Base-by-base conservation (phyloP, 129 eudicot genomes). In the Flaveria sonorensis region DNA sequence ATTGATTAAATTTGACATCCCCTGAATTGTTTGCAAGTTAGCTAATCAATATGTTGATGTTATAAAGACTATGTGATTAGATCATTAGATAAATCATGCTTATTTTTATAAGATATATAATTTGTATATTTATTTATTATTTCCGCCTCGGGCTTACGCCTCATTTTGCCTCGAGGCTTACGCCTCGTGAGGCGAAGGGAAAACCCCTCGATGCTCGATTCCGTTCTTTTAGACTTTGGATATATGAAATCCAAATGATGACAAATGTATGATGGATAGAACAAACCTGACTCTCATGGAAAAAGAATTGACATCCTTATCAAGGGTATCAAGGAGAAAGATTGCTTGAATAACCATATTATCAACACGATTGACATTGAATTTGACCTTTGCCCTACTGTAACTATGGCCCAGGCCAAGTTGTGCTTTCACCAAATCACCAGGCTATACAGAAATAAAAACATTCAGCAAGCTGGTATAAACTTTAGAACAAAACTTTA, bases 231-330 rank as follows among this genome's bases (percentile, higher is more conserved):
- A 30, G 0, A 30, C 36, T 30, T 4, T 30, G 2, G 64, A 57
- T 19, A n/a, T 57, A 30, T 14, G 42, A 6, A 39, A 26, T n/a
- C 42, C 36, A 57, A 18, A 39, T 43, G 4, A 55, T 30, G 40
- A 13, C 21, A 16, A 9, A 67, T 65, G 24, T 30, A 47, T 5
- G 18, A 19, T 6, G 55, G 57, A 59, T 43, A 36, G 63, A 42
- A 78, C 92, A 68, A 60, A 89, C 98, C 98, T 93, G 83, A 93
- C 91, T 90, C 98, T 88, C 98, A 93, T 93, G 82, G 98, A 82
- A 78, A 93, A 93, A 42, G 97, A 85, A 76, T 93, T 93, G 71
- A 93, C 75, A 75, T 93, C 98, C 73, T 93, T 93, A 75, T 93
- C 98, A 85, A 93, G 96, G 28, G 98, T 90, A 83, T 93, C 98